Conservation (phyloP, 2,329 filamentous ascomycete genomes). For the Microcyclospora tardicrescens region DNA sequence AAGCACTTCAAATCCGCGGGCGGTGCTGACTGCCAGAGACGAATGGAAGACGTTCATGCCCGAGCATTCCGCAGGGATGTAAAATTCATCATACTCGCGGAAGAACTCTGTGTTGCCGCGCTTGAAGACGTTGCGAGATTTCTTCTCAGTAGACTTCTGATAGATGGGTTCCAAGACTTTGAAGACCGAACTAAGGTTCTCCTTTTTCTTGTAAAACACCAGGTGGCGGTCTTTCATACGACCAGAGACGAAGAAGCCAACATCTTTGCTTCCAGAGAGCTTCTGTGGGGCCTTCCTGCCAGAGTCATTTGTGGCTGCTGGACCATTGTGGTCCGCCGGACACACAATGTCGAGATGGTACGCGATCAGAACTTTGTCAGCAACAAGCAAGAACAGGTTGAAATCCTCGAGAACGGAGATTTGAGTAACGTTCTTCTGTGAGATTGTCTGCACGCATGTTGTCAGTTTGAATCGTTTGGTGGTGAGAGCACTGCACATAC, state of each 20-base stretch:
- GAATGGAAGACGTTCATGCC: conserved; percentile 94
- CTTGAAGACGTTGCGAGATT: conserved; percentile 50
- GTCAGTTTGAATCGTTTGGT: conserved; percentile 1
- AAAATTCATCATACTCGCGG: conserved; percentile 97
- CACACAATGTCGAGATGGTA: conserved; percentile 84
- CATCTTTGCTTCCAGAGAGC: conserved; percentile 73
- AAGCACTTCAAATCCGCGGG: conserved; percentile 87
- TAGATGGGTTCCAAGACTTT: conserved; percentile 91
- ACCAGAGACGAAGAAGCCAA: conserved; percentile 91
- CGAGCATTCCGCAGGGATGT: conserved; percentile 89
- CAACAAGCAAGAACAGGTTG: conserved; percentile 78
- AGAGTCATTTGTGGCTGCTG: conserved; percentile 46
- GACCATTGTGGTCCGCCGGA: conserved; percentile 35
- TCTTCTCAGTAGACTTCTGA: conserved; percentile 81
- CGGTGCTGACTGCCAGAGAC: conserved; percentile 79
- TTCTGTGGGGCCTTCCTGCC: conserved; percentile 80
- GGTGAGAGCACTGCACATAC: conserved; percentile 38
- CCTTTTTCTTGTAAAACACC: conserved; percentile 94
- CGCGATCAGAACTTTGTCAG: conserved; percentile 81
- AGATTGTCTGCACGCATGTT: conserved; percentile 50
- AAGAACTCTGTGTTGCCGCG: conserved; percentile 82
- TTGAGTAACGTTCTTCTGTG: conserved; percentile 68
- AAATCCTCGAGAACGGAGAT: conserved; percentile 94
- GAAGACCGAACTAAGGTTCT: conserved; percentile 77
- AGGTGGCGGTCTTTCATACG: conserved; percentile 94